These are phyloP conservation scores for Sesbania bispinosa DNA, from an alignment of 306 rosid genomes.

Conservation along the genomic window DNA sequence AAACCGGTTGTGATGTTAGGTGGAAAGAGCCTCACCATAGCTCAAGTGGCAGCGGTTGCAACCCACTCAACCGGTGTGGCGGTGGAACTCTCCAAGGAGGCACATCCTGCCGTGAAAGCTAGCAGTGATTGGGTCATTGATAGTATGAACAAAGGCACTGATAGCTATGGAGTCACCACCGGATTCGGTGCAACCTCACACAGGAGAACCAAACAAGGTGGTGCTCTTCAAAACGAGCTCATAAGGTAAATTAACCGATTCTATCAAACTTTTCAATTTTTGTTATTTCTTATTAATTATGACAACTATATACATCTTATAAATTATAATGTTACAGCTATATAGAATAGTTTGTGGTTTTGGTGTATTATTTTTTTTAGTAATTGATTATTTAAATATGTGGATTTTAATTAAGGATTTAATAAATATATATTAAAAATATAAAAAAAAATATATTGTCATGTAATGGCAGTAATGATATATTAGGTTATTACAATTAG, in stretches of 20 bases:
- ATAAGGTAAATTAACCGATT: slow-evolving; percentile 47
- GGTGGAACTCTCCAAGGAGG: slow-evolving; percentile 58
- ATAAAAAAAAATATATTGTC: no score
- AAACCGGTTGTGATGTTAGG: slow-evolving; percentile 52
- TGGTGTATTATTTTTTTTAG: no score
- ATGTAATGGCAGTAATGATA: no score
- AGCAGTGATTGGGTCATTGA: slow-evolving; percentile 89
- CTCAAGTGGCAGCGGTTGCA: slow-evolving; percentile 77
- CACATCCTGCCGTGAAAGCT: slow-evolving; percentile 59
- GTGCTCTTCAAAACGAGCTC: slow-evolving; percentile 88
- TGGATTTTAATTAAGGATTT: no score
- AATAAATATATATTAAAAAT: no score
- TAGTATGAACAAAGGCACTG: slow-evolving; percentile 70
- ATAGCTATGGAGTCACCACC: slow-evolving; percentile 84
- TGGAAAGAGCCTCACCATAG: slow-evolving; percentile 55
- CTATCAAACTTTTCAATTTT: background rate
- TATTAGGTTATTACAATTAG: no score
- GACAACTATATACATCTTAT: no score
- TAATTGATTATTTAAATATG: no score
- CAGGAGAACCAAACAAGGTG: slow-evolving; percentile 82
- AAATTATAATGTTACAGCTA: no score
- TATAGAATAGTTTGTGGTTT: no score
- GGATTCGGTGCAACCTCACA: slow-evolving; percentile 97
- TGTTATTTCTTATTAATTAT: no score
- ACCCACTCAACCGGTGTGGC: slow-evolving; percentile 11